Evolutionary conservation across 305 asterid genomes (phyloP), one percentile per base, ranked within the genome.

Genomic region (Rubia peregrina): DNA sequence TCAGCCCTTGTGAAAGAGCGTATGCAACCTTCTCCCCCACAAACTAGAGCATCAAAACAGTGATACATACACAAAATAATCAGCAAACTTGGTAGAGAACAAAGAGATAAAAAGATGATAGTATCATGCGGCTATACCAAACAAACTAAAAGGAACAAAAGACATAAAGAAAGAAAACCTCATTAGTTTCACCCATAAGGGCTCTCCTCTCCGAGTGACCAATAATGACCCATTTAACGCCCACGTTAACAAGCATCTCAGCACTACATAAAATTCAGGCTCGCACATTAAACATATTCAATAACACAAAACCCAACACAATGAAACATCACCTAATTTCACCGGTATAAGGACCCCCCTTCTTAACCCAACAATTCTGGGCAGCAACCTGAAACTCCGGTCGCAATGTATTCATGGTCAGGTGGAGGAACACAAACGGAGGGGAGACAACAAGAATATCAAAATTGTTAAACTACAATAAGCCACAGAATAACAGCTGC

Each of bases 271-370:
- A 55, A 79, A 75, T 62, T 51, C 57, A 43, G 66, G 42, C 7
- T 64, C 21, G 22, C 21, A 26, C 41, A 33, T 21, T 42, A 9
- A 6, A 40, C 26, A 61, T 21, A 6, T n/a, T 8, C 43, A 24
- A 26, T 6, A 40, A 30, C 19, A 30, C 30, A 2, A n/a, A 11
- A 36, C n/a, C n/a, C 12, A 51, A 14, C 6, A 17, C 19, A 49
- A 49, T 9, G 13, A 46, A 46, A 4, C 13, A 4, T 8, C 49
- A 88, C 98, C 99, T 91, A 82, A 94, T 75, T 80, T 94, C 99
- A 62, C 99, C 99, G 0, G 99, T 94, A 85, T 77, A 94, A 76
- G 99, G 98, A 78, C 99, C 99, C 1, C 99, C 98, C 74, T 94
- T 91, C 94, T 86, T 94, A 55, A 94, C 92, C 99, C 99, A 91